These are phyloP conservation scores for Prunus mira DNA, from an alignment of 306 rosid genomes.

Conservation along the genomic window DNA sequence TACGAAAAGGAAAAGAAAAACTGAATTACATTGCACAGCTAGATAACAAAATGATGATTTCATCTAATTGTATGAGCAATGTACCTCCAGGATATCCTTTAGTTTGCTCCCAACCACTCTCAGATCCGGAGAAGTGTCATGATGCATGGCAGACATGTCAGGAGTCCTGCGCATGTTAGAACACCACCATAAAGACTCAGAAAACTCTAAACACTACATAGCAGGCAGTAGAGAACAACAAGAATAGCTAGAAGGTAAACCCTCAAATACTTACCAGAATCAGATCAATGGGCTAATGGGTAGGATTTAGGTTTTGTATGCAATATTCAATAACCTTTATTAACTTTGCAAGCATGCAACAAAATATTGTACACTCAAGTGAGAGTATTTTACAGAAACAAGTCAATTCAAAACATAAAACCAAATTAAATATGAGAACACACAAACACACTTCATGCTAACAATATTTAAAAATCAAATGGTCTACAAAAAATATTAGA, in stretches of 20 bases:
- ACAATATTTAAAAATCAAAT: not conserved
- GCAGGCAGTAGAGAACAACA: not conserved
- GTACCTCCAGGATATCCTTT: slow-evolving; percentile 77
- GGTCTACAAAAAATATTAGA: slow-evolving; percentile 8
- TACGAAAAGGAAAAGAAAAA: slow-evolving; percentile 8
- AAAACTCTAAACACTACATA: not conserved
- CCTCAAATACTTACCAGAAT: not conserved
- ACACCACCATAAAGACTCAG: slow-evolving; percentile 18
- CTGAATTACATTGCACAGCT: not conserved
- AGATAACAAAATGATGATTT: slow-evolving; percentile 3
- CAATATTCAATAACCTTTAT: not conserved
- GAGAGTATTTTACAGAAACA: not conserved
- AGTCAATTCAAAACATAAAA: not conserved
- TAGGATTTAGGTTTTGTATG: not conserved
- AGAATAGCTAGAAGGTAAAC: not conserved
- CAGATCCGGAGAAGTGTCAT: slow-evolving; percentile 77
- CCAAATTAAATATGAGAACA: not conserved
- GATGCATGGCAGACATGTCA: slow-evolving; percentile 90
- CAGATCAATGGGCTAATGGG: not conserved
- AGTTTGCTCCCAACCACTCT: slow-evolving; percentile 69
- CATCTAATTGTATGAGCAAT: not conserved
- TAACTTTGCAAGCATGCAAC: not conserved
- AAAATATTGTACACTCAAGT: not conserved
- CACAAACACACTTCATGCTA: not conserved
- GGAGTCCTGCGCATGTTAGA: slow-evolving; percentile 68